Evolutionary conservation across 257 asterid species (phyloP).

Genomic region (Jaltomata sinuosa): DNA sequence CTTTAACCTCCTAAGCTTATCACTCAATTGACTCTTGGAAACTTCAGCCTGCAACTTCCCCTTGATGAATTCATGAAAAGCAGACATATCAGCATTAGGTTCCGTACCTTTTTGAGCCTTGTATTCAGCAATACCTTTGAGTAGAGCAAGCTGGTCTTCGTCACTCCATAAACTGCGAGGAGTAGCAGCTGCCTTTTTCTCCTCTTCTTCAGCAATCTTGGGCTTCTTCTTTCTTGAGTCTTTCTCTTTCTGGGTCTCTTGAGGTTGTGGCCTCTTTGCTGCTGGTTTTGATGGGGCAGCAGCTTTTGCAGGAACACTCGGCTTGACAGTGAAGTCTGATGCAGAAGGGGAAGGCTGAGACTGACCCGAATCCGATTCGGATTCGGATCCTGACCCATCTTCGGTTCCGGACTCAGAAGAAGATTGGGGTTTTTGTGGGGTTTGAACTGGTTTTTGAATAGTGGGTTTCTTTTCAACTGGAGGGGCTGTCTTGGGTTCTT

Average conservation of each 20-base stretch:
- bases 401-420: neutral
- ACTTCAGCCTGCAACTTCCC: constrained; percentile 26
- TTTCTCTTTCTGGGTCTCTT: neutral
- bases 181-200: constrained; percentile 6
- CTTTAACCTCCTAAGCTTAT: constrained; percentile 36
- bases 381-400: constrained; percentile 8
- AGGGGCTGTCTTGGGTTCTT: neutral
- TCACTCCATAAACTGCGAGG: constrained; percentile 37
- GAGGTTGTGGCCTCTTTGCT: constrained; percentile 2
- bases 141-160: constrained; percentile 41
- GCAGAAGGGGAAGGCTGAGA: constrained; percentile 25
- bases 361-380: constrained; percentile 23
- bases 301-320: neutral
- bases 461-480: neutral
- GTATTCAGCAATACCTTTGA: constrained; percentile 43
- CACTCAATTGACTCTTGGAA: constrained; percentile 29
- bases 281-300: constrained; percentile 9
- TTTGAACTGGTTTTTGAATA: neutral
- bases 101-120: constrained; percentile 21
- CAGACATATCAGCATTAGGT: constrained; percentile 26
- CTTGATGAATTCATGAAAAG: constrained; percentile 28
- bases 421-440: neutral
- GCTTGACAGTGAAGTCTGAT: constrained; percentile 31
- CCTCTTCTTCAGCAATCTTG: constrained; percentile 15
- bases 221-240: constrained; percentile 11